Percentiles rank a stretch among this genome's conserved stretches.
These are phyloP conservation scores for Sporothrix variecibatus DNA, from an alignment of 2,329 filamentous ascomycete species.

Conservation along the genomic window DNA sequence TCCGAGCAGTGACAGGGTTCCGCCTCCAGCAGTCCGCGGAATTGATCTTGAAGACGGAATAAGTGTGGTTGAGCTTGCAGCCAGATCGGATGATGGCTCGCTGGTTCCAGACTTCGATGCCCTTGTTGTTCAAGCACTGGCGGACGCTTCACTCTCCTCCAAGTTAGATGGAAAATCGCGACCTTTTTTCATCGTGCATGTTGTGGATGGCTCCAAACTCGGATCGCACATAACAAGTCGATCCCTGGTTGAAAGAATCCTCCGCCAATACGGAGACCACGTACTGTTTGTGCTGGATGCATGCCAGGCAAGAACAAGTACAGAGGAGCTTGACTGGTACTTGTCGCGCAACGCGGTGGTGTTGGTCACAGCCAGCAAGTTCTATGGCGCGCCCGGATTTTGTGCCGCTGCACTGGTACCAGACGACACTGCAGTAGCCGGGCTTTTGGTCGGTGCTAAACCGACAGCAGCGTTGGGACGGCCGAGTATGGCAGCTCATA, in stretches of 20 bases:
- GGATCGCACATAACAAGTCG: constrained; percentile 25
- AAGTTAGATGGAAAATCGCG: not conserved
- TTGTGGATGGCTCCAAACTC: constrained; percentile 26
- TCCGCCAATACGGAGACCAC: constrained; percentile 2
- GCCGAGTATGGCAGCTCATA: not conserved
- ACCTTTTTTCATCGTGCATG: constrained; percentile 23
- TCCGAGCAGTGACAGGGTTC: not conserved
- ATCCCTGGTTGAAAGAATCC: constrained; percentile 9
- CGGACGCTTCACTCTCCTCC: not conserved
- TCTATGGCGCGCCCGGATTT: constrained; percentile 26
- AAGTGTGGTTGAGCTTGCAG: constrained; percentile 20
- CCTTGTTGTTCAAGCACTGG: constrained; percentile 12
- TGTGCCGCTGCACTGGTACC: constrained; percentile 25
- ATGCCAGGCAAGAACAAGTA: constrained; percentile 23
- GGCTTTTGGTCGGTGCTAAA: not conserved
- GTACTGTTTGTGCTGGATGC: constrained; percentile 25
- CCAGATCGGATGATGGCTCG: constrained; percentile 5
- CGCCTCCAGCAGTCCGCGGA: not conserved
- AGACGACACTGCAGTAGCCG: not conserved
- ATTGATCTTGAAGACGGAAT: not conserved
- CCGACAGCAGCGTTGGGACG: not conserved
- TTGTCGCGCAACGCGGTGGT: constrained; percentile 21
- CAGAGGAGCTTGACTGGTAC: constrained; percentile 23
- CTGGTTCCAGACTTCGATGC: constrained; percentile 18
- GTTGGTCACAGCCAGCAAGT: constrained; percentile 24